Evolutionary conservation across 2,329 filamentous ascomycete genomes (phyloP).

Genomic region (Penicillium thymicola): DNA sequence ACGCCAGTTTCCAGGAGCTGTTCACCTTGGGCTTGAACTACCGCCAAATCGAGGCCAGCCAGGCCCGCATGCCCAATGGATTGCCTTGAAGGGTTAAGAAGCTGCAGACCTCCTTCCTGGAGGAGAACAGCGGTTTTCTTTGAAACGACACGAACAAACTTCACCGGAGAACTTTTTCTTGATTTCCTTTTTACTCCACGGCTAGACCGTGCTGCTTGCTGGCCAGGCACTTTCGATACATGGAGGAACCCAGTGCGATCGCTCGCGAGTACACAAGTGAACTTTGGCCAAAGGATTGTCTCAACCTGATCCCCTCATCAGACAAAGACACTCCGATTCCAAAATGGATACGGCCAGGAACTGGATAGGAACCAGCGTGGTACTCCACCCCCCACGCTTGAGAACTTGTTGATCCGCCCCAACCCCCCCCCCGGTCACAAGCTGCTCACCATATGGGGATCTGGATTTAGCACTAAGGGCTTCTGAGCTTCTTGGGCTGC

Average conservation of each 20-base stretch:
- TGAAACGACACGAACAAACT: background rate
- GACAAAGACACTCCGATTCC: background rate
- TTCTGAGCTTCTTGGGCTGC: background rate
- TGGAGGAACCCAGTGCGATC: conserved; percentile 2
- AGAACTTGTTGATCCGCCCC: background rate
- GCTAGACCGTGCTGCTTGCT: conserved; percentile 4
- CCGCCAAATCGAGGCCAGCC: conserved; percentile 43
- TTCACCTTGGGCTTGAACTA: conserved; percentile 44
- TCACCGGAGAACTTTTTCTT: conserved; percentile 7
- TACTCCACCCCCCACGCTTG: background rate
- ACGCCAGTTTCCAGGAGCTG: conserved; percentile 44
- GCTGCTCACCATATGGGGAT: background rate
- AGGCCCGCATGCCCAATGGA: conserved; percentile 36
- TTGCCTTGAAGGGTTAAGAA: conserved; percentile 28
- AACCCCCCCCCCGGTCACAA: background rate
- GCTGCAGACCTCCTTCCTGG: conserved; percentile 2
- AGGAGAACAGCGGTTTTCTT: background rate
- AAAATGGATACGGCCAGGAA: conserved; percentile 4
- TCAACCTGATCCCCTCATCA: background rate
- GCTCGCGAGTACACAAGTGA: background rate
- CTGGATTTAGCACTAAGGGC: background rate
- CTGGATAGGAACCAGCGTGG: conserved; percentile 7
- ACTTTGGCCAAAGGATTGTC: background rate
- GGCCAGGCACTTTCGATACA: background rate
- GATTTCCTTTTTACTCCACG: conserved; percentile 3